Percentiles rank a stretch among this genome's conserved stretches.
phyloP scores from a whole-genome alignment of 208 protist species.

The Lotmaria passim region DNA sequence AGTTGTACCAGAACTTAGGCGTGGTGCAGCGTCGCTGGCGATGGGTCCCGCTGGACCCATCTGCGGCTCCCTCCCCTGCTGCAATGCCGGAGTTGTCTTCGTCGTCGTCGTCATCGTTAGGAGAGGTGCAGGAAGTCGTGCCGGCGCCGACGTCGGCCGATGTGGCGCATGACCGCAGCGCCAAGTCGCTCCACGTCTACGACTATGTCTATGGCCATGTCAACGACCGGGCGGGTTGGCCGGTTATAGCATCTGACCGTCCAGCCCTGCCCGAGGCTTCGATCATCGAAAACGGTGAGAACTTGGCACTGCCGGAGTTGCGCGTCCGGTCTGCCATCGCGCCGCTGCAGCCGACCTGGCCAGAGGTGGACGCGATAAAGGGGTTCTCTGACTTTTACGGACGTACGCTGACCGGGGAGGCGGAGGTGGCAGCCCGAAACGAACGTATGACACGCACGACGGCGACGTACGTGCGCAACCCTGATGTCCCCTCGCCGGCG shows the following conservation, averaged over 20 bases:
- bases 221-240: constrained; percentile 10
- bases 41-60: constrained; percentile 40
- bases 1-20: constrained; percentile 73
- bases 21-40: constrained; percentile 52
- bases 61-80: neutral
- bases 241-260: constrained; percentile 15
- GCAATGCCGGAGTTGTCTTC: neutral
- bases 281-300: constrained; percentile 29
- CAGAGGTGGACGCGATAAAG: constrained; percentile 2
- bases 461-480: constrained; percentile 13
- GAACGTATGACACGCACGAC: constrained; percentile 7
- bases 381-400: constrained; percentile 11
- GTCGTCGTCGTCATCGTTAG: neutral
- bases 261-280: constrained; percentile 20
- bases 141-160: constrained; percentile 24
- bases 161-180: constrained; percentile 14
- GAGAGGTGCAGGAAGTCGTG: neutral
- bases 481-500: constrained; percentile 4
- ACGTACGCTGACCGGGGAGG: neutral
- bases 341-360: constrained; percentile 18
- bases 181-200: constrained; percentile 32
- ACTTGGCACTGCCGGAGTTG: constrained; percentile 9
- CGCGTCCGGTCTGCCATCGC: constrained; percentile 21
- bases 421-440: neutral
- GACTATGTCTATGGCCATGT: constrained; percentile 42